phyloP scores from a whole-genome alignment of 2,329 filamentous ascomycete genomes.

The Trichoderma cornu-damae region DNA sequence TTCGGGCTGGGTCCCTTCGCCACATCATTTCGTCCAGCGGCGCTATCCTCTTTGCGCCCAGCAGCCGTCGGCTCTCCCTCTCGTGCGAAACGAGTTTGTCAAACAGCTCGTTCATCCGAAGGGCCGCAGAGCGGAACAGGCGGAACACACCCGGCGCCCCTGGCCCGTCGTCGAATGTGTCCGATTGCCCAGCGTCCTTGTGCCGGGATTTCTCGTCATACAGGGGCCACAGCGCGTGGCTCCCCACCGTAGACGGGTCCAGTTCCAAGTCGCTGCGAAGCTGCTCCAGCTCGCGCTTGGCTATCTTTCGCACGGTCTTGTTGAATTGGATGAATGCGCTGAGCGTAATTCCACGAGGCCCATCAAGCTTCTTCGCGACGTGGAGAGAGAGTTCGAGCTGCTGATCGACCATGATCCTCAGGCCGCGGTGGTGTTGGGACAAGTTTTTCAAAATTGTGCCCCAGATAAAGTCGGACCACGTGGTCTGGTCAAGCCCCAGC shows the following conservation, averaged over 20 bases:
- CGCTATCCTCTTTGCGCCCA: slow-evolving; percentile 25
- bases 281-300: slow-evolving; percentile 24
- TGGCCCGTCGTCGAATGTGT: neutral
- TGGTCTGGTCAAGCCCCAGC: slow-evolving; percentile 23
- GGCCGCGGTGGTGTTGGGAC: slow-evolving; percentile 27
- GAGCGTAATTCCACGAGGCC: slow-evolving; percentile 23
- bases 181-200: slow-evolving; percentile 2
- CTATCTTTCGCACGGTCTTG: slow-evolving; percentile 24
- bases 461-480: slow-evolving; percentile 32
- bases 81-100: slow-evolving; percentile 27
- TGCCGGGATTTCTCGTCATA: neutral
- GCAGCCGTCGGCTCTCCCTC: slow-evolving; percentile 20
- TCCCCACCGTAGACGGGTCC: slow-evolving; percentile 10
- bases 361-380: slow-evolving; percentile 29
- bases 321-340: slow-evolving; percentile 23
- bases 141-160: neutral
- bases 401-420: slow-evolving; percentile 28
- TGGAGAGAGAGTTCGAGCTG: slow-evolving; percentile 30
- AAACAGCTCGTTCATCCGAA: slow-evolving; percentile 29
- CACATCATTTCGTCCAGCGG: slow-evolving; percentile 32
- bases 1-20: slow-evolving; percentile 32
- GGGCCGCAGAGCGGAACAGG: slow-evolving; percentile 23
- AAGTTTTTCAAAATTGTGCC: slow-evolving; percentile 33
- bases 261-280: slow-evolving; percentile 22
- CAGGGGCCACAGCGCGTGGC: slow-evolving; percentile 9